Evolutionary conservation across 331 rosid genomes (phyloP), one percentile per base, ranked within the genome.

Genomic region (Phaseolus coccineus): DNA sequence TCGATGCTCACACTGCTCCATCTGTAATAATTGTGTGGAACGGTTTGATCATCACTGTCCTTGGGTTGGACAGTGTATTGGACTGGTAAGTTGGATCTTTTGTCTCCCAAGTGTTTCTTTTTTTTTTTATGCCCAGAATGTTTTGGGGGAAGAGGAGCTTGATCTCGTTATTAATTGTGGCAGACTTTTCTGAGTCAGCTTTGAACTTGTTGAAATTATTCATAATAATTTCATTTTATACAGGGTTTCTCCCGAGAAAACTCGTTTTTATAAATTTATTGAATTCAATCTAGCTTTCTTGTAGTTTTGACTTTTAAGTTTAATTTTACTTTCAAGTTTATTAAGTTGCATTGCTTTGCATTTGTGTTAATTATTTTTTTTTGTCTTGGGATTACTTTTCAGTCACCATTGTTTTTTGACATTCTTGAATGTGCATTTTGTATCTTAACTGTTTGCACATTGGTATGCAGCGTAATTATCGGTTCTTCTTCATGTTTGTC

Each of bases 401-500:
- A 22, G 74, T 24, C 57, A 37, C 30, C 22, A 27, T 63, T 74
- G 35, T 46, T 52, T 31, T 40, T 2, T n/a, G 56, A n/a, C 57
- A 67, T 65, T 76, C 77, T 64, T 80, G 37, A 56, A 48, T 44
- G 25, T 66, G 31, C 58, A 64, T 78, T 14, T 46, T 37, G 62
- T 44, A 84, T 80, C 81, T 83, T 73, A 64, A 79, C 15, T 76
- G 50, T 66, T 77, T 83, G n/a, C 15, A 68, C 51, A 65, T 71
- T 87, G 57, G 56, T 71, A 8, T 88, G 97, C 98, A 95, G 99
- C 89, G 99, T 71, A 95, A 95, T 74, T 95, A 95, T 79, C 92
- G 97, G 72, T 95, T 93, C 96, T 95, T 95, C 96, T 95, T 95
- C 97, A 89, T 91, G 99, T 95, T 95, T 69, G 98, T 95, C 86